These are phyloP conservation scores for Westerdykella ornata DNA, from an alignment of 2,329 filamentous ascomycete species.

Conservation along the genomic window DNA sequence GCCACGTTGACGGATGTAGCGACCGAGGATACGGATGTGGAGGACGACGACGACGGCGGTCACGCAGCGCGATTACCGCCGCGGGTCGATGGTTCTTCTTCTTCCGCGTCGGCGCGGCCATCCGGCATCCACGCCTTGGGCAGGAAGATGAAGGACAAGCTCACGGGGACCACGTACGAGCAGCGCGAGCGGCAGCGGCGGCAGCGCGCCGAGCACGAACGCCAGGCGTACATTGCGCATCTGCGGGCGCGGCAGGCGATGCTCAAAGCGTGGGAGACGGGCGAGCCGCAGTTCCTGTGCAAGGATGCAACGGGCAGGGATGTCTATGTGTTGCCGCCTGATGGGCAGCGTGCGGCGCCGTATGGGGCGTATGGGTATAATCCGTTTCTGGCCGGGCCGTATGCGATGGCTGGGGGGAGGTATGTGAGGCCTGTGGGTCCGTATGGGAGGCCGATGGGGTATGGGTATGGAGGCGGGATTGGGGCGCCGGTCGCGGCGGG, in stretches of 20 bases:
- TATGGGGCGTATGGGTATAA: conserved; percentile 39
- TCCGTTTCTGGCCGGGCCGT: conserved; percentile 42
- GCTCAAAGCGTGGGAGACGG: conserved; percentile 47
- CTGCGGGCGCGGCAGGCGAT: conserved; percentile 47
- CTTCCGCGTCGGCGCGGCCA: conserved; percentile 10
- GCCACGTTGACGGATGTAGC: conserved; percentile 42
- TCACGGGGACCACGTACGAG: conserved; percentile 52
- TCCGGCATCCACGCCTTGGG: conserved; percentile 44
- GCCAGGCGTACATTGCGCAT: conserved; percentile 48
- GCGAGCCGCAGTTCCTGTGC: conserved; percentile 51
- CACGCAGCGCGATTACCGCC: conserved; percentile 5
- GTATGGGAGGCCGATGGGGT: conserved; percentile 40
- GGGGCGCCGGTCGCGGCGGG: conserved; percentile 33
- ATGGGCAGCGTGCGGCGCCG: conserved; percentile 23
- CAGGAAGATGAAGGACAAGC: conserved; percentile 53
- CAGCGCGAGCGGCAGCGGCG: conserved; percentile 46
- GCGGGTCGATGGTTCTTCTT: conserved; percentile 3
- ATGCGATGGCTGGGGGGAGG: conserved; percentile 44
- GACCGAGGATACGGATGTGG: conserved; percentile 36
- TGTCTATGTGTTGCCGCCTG: conserved; percentile 54
- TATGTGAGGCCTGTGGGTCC: conserved; percentile 45
- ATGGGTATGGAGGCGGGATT: conserved; percentile 36
- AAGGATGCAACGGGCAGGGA: conserved; percentile 49
- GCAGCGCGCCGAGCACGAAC: conserved; percentile 46
- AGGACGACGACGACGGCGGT: conserved; percentile 12